Base-by-base conservation (phyloP, 2,329 filamentous ascomycete species). In the Aspergillus sp. region DNA sequence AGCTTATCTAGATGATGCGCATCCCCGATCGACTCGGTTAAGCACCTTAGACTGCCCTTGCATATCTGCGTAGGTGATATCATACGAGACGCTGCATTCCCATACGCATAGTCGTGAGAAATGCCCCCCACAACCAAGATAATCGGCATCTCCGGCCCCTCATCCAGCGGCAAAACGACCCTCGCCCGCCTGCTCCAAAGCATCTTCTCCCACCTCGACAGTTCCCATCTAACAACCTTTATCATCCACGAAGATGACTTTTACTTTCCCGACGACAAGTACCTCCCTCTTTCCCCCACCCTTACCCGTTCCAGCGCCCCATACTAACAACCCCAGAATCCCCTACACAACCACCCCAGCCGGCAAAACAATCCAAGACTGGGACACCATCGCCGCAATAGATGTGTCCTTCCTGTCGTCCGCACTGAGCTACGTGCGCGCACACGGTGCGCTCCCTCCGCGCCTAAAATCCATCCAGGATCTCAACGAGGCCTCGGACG, bases 221-320 rank as follows among this genome's bases (percentile, higher is more conserved):
- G n/a, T 8, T 2, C 2, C 17, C 41, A n/a, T 14, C 24, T 71
- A 8, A 63, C 60, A 4, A 65, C 72, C 0, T 93, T 91, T 65
- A 89, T 97, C 65, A 80, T 99, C 19, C 94, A 99, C 70, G 85
- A 96, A 69, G 94, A 99, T 75, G 94, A 99, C 72, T 99, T 97
- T 69, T 99, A 96, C 76, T 85, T 84, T 59, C 79, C 88, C 1
- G 93, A 97, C 67, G 74, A 81, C 26, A 81, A 90, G 81, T 89
- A 64, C 65, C 80, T 72, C 17, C 32, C 6, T 11, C 42, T 4
- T 24, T 20, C 6, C 7, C 16, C 9, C 11, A 13, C 22, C 33
- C 5, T 44, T 3, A n/a, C 14, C 35, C 30, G 24, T 44, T 14
- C 9, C n/a, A 4, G 4, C 16, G 1, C 2, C 7, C 35, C 13